Conservation (phyloP, 176 grass and related monocot genomes). For the Musa itinerans region DNA sequence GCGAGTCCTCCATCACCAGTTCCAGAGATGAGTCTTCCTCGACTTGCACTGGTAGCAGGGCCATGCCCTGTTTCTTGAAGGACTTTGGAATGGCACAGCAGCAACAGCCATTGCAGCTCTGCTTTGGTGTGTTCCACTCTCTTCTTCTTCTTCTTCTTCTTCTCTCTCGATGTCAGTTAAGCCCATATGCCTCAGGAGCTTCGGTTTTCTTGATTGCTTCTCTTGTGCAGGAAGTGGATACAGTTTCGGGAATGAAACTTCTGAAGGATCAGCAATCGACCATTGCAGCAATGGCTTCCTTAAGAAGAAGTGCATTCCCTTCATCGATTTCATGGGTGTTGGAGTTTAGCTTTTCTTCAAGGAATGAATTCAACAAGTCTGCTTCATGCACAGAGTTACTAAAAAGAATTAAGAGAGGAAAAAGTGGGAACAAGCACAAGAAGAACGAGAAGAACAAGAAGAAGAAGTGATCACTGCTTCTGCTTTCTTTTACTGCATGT, state of each 20-base stretch:
- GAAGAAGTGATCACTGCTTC: no score
- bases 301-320: neutral
- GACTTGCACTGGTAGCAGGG: neutral
- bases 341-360: neutral
- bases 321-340: constrained; percentile 13
- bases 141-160: no score
- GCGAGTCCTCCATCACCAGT: neutral
- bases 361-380: no score
- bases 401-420: no score
- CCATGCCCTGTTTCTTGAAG: neutral
- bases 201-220: neutral
- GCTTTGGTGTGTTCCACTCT: no score
- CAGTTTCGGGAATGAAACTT: neutral
- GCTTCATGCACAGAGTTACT: no score
- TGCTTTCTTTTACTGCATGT: no score
- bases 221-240: neutral
- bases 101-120: neutral
- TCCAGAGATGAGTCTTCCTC: constrained; percentile 12
- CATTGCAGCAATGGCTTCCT: neutral
- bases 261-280: neutral
- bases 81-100: neutral
- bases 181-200: neutral
- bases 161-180: neutral
- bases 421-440: no score
- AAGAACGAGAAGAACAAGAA: no score